Evolutionary conservation across 164 flowering plant genomes (phyloP), one percentile per base, ranked within the genome.

Genomic region (Santalum album): DNA sequence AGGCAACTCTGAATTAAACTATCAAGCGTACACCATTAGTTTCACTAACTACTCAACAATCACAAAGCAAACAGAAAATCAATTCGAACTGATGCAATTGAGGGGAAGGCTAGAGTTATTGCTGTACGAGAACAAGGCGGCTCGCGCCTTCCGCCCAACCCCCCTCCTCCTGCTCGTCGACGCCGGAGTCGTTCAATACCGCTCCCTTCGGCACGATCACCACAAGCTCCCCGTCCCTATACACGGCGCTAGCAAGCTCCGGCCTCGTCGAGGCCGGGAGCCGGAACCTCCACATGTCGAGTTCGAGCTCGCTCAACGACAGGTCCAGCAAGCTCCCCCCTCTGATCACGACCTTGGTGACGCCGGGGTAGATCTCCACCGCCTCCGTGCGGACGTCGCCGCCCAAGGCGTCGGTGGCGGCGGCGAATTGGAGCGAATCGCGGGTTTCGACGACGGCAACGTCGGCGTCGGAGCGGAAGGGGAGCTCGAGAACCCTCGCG

Each of bases 401-500:
- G 14, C 51, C 62, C 10, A 51, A 42, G 23, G 26, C 66, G 21
- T 61, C 72, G 25, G 70, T 50, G 7, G 49, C 45, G 39, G 68
- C 75, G 20, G 39, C 43, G 62, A 79, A 77, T 1, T 66, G 58
- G 59, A 79, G 58, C 6, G 36, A 72, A 15, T 62, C 60, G 49
- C 65, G 40, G 54, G 61, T 69, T 49, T 79, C 84, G 19, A 70
- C 51, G 29, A 79, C 57, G 1, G 62, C 61, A 2, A 79, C 84
- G 56, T 74, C 75, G 42, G 79, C 75, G 57, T 75, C 70, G 10
- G 81, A 66, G 49, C 25, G 66, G 53, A 79, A 75, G 20, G 84
- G 84, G 6, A 79, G 81, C 53, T 74, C 81, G 21, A 76, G 68
- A 22, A 79, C 79, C 45, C 70, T 66, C 10, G 69, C 64, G 64